Evolutionary conservation across 805 yeast genomes (phyloP), one percentile per base, ranked within the genome.

Genomic region (Saccharomycopsis olivae): DNA sequence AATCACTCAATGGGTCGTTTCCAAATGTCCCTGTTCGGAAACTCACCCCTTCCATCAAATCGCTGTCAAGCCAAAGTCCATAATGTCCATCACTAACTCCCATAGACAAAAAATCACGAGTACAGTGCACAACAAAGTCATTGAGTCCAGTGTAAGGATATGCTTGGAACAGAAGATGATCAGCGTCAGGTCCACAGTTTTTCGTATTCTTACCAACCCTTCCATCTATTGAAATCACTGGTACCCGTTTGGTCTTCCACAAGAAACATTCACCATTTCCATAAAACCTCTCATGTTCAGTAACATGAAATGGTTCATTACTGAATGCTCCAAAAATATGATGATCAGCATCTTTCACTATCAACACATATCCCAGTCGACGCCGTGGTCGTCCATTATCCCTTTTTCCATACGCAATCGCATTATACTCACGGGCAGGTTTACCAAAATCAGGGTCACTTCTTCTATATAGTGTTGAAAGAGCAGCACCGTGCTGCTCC

Each of bases 241-340:
- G 31, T 28, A 5, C 16, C 5, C 19, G 6, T 15, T 15, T n/a
- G 5, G 14, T 16, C 16, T 17, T 82, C 95, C 96, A 89, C 17
- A 89, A 65, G 51, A 92, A 88, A 54, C 97, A 87, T 57, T 89
- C 96, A 1, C 96, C 96, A 59, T 88, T 88, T 1, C 98, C 98
- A 51, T 78, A 82, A 60, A 78, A 89, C 42, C 84, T 67, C 51
- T 73, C 74, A 36, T 72, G 71, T 10, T 35, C 36, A 42, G 78
- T 71, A 1, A 87, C 80, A 43, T 71, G 75, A 43, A 83, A 67
- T 40, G 71, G 65, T 49, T 84, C 95, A 56, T 86, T 86, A 35
- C 77, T 49, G 55, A 74, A 88, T 11, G 85, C 79, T 0, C 96
- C 96, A 61, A 88, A 87, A 32, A 73, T 58, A 20, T 73, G 69